Evolutionary conservation across 73 alveolate species (phyloP), one percentile per base, ranked within the genome.

Genomic region (Paramecium biaurelia): DNA sequence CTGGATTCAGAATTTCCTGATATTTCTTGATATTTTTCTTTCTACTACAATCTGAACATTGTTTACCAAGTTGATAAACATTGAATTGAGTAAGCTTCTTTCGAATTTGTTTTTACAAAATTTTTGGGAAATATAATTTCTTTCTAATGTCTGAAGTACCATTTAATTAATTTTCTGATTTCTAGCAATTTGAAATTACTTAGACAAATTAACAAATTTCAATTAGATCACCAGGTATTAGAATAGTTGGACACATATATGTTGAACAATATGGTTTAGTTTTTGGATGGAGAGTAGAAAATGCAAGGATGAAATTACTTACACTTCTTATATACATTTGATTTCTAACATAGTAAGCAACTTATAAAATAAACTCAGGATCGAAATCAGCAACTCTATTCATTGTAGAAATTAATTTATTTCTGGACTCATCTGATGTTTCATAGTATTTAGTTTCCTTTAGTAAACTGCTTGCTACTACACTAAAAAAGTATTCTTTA

Each of bases 291-390:
- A 57, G 59, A 5, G 92, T 85, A 28, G 93, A 86, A 63, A 72
- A 89, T 10, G 95, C 95, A 35, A 79, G 76, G 23, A 93, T 56
- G 21, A 92, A 93, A 76, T 93, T 93, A 37, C 95, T 9, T 32
- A 76, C 57, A n/a, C 95, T 88, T 74, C 94, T 85, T 63, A 92
- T 30, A 87, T 93, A 68, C 41, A 93, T 93, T 30, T 93, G 53
- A 30, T 89, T 89, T 57, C 96, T 95, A n/a, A 85, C 43, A 23
- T 93, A 93, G 32, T 57, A 49, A 15, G 96, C 96, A 1, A 92
- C 49, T 38, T 92, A 18, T n/a, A 63, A 38, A 30, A 93, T 85
- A 56, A 93, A 93, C 49, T 89, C 95, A 14, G 96, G 96, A 37
- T 93, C 94, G 11, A 79, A 23, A 23, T 49, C 92, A 6, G 92